Conservation (phyloP, 306 rosid genomes). For the Castanea mollissima region DNA sequence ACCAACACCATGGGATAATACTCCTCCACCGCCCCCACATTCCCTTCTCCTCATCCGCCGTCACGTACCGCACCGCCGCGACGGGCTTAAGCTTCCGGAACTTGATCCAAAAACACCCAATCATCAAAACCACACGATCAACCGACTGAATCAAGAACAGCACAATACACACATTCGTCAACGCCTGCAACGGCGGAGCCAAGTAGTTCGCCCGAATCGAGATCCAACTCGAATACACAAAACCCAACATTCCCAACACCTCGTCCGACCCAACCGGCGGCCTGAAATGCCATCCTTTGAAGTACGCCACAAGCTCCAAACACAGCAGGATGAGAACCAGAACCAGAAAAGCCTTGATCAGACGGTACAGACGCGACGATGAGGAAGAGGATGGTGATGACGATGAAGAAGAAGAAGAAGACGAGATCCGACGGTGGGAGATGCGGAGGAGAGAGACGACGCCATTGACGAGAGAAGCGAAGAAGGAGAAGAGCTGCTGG, state of each 20-base stretch:
- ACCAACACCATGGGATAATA: slow-evolving; percentile 90
- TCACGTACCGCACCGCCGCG: slow-evolving; percentile 50
- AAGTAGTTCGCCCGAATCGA: slow-evolving; percentile 61
- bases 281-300: slow-evolving; percentile 92
- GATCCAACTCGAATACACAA: slow-evolving; percentile 69
- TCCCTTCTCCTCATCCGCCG: slow-evolving; percentile 29
- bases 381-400: slow-evolving; percentile 44
- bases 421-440: slow-evolving; percentile 61
- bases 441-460: slow-evolving; percentile 50
- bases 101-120: slow-evolving; percentile 96
- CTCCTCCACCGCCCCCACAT: slow-evolving; percentile 39
- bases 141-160: slow-evolving; percentile 84
- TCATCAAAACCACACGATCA: slow-evolving; percentile 72
- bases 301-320: slow-evolving; percentile 83
- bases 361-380: slow-evolving; percentile 70
- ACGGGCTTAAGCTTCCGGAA: slow-evolving; percentile 67
- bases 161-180: slow-evolving; percentile 73
- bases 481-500: slow-evolving; percentile 63
- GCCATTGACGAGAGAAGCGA: slow-evolving; percentile 47
- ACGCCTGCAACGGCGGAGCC: slow-evolving; percentile 83
- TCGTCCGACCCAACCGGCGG: slow-evolving; percentile 71
- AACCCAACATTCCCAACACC: slow-evolving; percentile 56
- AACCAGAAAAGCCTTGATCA: slow-evolving; percentile 57
- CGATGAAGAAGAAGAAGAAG: slow-evolving; percentile 15
- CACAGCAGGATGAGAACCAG: slow-evolving; percentile 54